phyloP scores from a whole-genome alignment of 169 alveolate genomes.

The Plasmodium chabaudi region DNA sequence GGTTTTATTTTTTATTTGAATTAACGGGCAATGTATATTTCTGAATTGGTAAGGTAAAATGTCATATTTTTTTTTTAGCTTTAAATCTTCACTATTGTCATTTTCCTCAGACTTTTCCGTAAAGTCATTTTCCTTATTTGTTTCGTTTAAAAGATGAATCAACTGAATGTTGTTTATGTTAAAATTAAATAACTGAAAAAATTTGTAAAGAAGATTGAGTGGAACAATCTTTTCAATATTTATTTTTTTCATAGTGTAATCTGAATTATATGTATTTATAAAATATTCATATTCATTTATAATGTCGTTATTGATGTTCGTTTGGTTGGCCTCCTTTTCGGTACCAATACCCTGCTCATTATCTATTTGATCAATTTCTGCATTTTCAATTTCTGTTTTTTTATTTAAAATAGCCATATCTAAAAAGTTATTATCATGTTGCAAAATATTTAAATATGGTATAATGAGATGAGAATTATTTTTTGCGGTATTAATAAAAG shows the following conservation, averaged over 20 bases:
- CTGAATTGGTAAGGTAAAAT: conserved; percentile 47
- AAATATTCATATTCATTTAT: conserved; percentile 29
- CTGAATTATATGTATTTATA: conserved; percentile 32
- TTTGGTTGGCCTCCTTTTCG: background rate
- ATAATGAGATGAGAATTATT: background rate
- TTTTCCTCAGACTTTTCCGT: conserved; percentile 8
- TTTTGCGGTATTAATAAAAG: too few relatives aligned
- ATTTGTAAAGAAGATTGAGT: conserved; percentile 47
- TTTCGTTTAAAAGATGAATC: conserved; percentile 38
- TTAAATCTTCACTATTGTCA: background rate
- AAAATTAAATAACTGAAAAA: conserved; percentile 60
- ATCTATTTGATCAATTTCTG: background rate
- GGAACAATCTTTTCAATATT: conserved; percentile 56
- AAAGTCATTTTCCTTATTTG: conserved; percentile 34
- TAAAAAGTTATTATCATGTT: conserved; percentile 46
- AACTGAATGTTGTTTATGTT: conserved; percentile 65
- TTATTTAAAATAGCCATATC: conserved; percentile 33
- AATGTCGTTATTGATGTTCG: background rate
- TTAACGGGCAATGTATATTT: conserved; percentile 43
- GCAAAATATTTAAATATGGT: conserved; percentile 55
- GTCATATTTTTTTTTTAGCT: conserved; percentile 5
- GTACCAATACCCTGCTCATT: background rate
- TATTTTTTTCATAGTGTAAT: conserved; percentile 34
- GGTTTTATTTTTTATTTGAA: conserved; percentile 74
- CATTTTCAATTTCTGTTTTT: background rate